A percentile compares a stretch with the other conserved stretches of the same genome.
phyloP scores from a whole-genome alignment of 164 flowering plant species.

The Amborella trichopoda region DNA sequence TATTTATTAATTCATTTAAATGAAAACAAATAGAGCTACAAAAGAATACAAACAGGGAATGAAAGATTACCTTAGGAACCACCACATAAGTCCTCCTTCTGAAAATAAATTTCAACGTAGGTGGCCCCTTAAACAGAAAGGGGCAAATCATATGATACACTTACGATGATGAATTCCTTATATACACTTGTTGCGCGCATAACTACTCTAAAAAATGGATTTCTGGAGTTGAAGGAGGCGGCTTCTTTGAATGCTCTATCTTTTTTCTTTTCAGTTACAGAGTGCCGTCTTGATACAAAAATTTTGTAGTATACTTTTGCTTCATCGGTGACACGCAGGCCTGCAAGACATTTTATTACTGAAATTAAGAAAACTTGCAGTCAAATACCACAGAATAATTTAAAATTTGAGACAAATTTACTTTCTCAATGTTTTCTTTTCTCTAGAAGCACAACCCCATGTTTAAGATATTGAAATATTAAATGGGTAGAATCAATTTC shows the following conservation, averaged over 20 bases:
- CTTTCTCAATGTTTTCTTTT: no score
- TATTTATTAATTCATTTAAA: not conserved
- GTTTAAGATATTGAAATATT: no score
- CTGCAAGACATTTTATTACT: no score
- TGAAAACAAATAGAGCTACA: not conserved
- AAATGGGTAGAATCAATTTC: no score
- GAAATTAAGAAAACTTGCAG: no score
- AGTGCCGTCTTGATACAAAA: slow-evolving; percentile 2
- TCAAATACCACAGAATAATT: no score
- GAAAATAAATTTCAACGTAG: not conserved
- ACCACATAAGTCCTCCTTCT: not conserved
- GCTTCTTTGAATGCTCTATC: slow-evolving; percentile 1
- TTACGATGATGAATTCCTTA: not conserved
- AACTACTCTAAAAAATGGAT: slow-evolving; percentile 2
- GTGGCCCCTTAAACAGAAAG: not conserved
- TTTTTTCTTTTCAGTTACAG: slow-evolving; percentile 3
- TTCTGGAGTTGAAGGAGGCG: not conserved
- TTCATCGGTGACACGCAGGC: no score
- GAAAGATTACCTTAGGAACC: not conserved
- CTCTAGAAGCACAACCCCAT: no score
- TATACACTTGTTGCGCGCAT: not conserved
- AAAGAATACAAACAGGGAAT: not conserved
- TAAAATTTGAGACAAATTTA: no score
- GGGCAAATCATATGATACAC: not conserved
- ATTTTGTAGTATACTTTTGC: no score